Evolutionary conservation across 1,139 yeast genomes (phyloP).

Genomic region (Groenewaldozyma auringiensis): DNA sequence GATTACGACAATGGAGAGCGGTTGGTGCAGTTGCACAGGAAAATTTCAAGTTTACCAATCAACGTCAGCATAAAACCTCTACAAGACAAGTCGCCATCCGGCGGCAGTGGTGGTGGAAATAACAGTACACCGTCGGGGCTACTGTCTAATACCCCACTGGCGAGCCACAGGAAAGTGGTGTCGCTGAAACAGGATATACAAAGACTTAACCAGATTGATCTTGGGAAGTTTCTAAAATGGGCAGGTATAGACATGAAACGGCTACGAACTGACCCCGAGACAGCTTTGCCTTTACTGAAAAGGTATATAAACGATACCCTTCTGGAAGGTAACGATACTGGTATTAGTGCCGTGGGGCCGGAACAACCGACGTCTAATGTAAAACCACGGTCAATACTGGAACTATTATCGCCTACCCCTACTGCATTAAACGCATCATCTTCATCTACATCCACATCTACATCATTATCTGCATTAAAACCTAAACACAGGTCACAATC

Average conservation of each 20-base stretch:
- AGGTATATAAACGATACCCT: neutral
- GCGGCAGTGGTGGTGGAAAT: neutral
- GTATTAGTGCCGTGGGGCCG: neutral
- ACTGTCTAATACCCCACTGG: neutral
- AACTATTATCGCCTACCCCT: neutral
- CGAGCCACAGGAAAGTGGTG: neutral
- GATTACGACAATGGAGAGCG: conserved; percentile 1
- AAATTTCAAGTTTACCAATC: neutral
- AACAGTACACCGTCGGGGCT: no score
- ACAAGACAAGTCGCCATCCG: no score
- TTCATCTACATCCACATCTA: neutral
- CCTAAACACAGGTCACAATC: neutral
- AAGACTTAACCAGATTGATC: neutral
- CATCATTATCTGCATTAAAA: neutral
- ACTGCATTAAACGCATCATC: neutral
- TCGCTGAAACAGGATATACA: neutral
- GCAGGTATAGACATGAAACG: neutral
- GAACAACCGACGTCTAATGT: neutral
- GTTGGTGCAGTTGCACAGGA: neutral
- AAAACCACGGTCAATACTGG: neutral
- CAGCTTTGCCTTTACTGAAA: neutral
- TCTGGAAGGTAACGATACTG: neutral
- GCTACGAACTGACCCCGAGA: neutral
- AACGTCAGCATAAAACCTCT: neutral
- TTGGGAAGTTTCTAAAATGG: neutral